Base-by-base conservation (phyloP, 148 eudicot species). In the Nepenthes mirabilis region DNA sequence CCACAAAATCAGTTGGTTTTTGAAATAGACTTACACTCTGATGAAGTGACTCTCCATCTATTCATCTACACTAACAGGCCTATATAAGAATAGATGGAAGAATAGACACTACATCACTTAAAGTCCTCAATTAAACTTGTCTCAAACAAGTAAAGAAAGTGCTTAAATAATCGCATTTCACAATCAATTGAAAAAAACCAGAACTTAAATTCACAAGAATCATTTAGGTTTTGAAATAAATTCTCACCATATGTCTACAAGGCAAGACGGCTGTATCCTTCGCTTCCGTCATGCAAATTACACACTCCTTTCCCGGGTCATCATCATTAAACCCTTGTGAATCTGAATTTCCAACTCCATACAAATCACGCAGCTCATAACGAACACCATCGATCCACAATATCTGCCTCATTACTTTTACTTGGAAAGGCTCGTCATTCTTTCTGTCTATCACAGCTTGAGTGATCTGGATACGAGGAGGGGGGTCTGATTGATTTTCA, bases 201-300 rank as follows among this genome's bases (percentile, higher is more conserved):
- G 32, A 53, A 32, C 57, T 57, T 14, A 65, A 55, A 43, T 56
- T 66, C 9, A 49, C 63, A 34, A 34, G 43, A n/a, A 37, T 47
- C 37, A 34, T 11, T 49, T 32, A 40, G 45, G 45, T 8, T 40
- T 40, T 23, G 23, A 23, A 23, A 65, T 49, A 35, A 55, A 58
- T 7, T 57, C 91, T 84, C 74, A 90, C 97, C 95, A 90, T 76
- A 80, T 90, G 97, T 51, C 95, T 73, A 73, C 97, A 90, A 36
- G 97, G 97, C 36, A 90, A 72, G 43, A 84, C 85, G 47, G 91
- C 88, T 36, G 86, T 87, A 68, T 84, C 82, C 76, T 84, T 90
- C 7, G 87, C 85, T 63, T 80, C 95, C 6, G 95, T 80, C 89
- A 90, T 73, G 82, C 97, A 90, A 55, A 90, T 86, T 35, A 90